A percentile compares a stretch with the other conserved stretches of the same genome.
Conservation (phyloP, 305 asterid species). For the Fraxinus platypoda region DNA sequence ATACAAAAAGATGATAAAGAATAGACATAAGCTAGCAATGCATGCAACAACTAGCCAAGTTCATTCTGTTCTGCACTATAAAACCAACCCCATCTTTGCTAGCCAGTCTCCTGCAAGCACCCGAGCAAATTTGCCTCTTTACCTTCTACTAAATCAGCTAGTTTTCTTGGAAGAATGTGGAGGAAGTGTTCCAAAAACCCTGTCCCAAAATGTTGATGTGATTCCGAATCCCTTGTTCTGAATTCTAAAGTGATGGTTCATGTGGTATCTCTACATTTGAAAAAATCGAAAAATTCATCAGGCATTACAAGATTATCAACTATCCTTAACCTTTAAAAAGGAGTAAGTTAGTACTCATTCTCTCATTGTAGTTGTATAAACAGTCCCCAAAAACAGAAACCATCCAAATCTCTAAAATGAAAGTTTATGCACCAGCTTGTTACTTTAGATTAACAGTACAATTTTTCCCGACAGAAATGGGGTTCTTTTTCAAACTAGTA, state of each 20-base stretch:
- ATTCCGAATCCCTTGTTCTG: slow-evolving; percentile 78
- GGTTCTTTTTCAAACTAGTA: neutral
- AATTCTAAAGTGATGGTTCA: slow-evolving; percentile 73
- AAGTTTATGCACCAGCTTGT: neutral
- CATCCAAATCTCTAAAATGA: neutral
- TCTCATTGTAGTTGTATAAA: neutral
- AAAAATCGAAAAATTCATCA: neutral
- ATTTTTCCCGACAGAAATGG: neutral
- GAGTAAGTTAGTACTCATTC: neutral
- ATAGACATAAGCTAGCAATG: neutral
- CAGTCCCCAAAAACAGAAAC: neutral
- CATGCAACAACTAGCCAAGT: slow-evolving; percentile 10
- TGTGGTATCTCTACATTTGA: slow-evolving; percentile 55
- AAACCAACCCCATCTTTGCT: slow-evolving; percentile 10
- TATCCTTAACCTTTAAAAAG: neutral
- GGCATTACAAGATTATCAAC: neutral
- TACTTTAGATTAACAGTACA: neutral
- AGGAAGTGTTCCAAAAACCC: slow-evolving; percentile 65
- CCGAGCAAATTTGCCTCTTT: neutral
- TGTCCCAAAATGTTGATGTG: slow-evolving; percentile 78
- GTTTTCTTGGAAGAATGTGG: slow-evolving; percentile 39
- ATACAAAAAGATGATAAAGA: neutral
- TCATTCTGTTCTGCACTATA: neutral
- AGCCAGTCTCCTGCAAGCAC: neutral
- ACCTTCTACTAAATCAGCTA: slow-evolving; percentile 21